A percentile compares a stretch with the other conserved stretches of the same genome.
phyloP scores from a whole-genome alignment of 129 eudicot genomes.

The Rutidosis leptorrhynchoides region DNA sequence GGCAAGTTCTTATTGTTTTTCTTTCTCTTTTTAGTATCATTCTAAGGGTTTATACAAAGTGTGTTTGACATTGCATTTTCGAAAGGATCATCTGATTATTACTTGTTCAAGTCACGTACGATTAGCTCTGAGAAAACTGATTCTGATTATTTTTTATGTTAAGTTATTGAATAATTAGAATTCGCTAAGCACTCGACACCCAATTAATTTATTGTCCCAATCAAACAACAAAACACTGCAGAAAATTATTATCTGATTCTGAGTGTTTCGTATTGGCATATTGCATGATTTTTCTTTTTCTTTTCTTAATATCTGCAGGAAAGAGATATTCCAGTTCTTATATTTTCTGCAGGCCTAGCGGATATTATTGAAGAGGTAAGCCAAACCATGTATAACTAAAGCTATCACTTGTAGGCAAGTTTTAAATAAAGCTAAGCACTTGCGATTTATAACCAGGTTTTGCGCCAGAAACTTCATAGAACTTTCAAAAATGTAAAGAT shows the following conservation, averaged over 20 bases:
- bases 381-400: background rate
- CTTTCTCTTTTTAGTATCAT: background rate
- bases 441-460: conserved; percentile 47
- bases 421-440: conserved; percentile 5
- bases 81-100: background rate
- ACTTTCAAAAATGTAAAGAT: conserved; percentile 70
- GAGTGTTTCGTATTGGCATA: background rate
- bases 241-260: background rate
- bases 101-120: background rate
- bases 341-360: conserved; percentile 94
- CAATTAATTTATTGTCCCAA: background rate
- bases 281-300: background rate
- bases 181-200: background rate
- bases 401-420: conserved; percentile 5
- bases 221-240: background rate
- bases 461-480: conserved; percentile 73
- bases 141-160: background rate
- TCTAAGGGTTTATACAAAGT: background rate
- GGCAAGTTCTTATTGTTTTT: conserved; percentile 38
- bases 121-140: background rate
- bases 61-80: conserved; percentile 1
- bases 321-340: conserved; percentile 72
- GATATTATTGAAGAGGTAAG: conserved; percentile 91
- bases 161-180: background rate
- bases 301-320: conserved; percentile 41